Conservation (phyloP, 1,284 basidiomycete genomes). For the Ustilago curta region DNA sequence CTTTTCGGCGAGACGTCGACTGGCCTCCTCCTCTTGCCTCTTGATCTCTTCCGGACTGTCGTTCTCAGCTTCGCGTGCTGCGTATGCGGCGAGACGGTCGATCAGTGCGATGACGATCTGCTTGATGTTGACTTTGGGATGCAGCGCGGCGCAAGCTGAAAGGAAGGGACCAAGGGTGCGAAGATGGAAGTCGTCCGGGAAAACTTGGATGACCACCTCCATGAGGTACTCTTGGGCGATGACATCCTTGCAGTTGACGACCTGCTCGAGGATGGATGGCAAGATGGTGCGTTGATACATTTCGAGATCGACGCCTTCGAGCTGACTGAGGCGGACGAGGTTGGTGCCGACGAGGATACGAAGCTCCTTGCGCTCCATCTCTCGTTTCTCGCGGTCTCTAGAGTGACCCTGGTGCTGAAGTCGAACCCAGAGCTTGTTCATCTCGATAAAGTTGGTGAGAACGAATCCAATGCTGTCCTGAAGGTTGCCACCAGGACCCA, state of each 20-base stretch:
- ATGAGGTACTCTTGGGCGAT: conserved; percentile 69
- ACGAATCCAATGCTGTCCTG: conserved; percentile 68
- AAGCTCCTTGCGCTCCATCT: conserved; percentile 66
- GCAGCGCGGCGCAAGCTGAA: conserved; percentile 67
- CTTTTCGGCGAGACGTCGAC: conserved; percentile 63
- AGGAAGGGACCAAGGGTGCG: conserved; percentile 65
- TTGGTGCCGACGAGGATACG: conserved; percentile 69
- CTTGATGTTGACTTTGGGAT: conserved; percentile 69
- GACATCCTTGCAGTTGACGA: conserved; percentile 69
- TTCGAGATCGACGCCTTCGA: conserved; percentile 67
- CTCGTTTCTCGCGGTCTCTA: conserved; percentile 67
- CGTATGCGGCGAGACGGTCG: conserved; percentile 67
- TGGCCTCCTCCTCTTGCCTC: conserved; percentile 65
- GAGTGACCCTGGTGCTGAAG: conserved; percentile 69
- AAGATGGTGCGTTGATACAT: conserved; percentile 66
- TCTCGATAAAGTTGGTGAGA: conserved; percentile 69
- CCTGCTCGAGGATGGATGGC: conserved; percentile 67
- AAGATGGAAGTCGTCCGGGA: conserved; percentile 69
- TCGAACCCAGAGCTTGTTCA: conserved; percentile 70
- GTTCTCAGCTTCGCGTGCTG: conserved; percentile 67
- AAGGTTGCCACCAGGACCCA: conserved; percentile 64
- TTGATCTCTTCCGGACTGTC: conserved; percentile 66
- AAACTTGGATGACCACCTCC: conserved; percentile 69
- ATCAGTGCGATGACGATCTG: conserved; percentile 68
- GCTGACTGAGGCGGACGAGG: conserved; percentile 68